Evolutionary conservation across 2,329 filamentous ascomycete species (phyloP).

Genomic region (Aspergillus latus): DNA sequence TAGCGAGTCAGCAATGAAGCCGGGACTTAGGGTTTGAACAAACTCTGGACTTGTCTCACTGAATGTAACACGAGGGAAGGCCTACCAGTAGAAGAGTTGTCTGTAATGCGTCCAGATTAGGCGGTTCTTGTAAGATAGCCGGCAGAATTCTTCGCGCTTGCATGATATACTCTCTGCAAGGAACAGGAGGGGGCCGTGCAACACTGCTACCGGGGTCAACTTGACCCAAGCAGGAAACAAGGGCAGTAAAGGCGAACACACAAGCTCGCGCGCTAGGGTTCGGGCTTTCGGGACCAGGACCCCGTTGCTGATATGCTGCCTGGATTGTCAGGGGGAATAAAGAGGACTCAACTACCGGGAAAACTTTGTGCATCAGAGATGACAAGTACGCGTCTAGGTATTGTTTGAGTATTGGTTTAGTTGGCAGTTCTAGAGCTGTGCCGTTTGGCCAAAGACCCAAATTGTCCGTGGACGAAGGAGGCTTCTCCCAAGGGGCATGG

Average conservation of each 20-base stretch:
- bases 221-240: background rate
- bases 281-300: too few relatives aligned
- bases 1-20: too few relatives aligned
- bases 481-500: background rate
- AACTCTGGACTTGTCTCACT: too few relatives aligned
- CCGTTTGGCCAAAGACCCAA: background rate
- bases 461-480: background rate
- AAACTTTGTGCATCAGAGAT: background rate
- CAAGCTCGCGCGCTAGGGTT: background rate
- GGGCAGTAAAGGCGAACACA: background rate
- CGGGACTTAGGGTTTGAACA: too few relatives aligned
- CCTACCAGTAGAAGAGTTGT: background rate
- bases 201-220: background rate
- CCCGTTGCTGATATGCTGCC: background rate
- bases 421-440: background rate
- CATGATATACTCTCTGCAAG: background rate
- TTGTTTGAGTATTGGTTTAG: background rate
- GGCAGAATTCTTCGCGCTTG: constrained; percentile 1
- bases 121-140: background rate
- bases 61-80: background rate
- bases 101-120: constrained; percentile 2
- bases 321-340: background rate
- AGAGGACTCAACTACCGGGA: background rate
- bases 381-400: background rate
- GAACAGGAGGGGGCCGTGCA: background rate